Base-by-base conservation (phyloP, 495 filamentous ascomycete species). In the Pyrenula massariospora region DNA sequence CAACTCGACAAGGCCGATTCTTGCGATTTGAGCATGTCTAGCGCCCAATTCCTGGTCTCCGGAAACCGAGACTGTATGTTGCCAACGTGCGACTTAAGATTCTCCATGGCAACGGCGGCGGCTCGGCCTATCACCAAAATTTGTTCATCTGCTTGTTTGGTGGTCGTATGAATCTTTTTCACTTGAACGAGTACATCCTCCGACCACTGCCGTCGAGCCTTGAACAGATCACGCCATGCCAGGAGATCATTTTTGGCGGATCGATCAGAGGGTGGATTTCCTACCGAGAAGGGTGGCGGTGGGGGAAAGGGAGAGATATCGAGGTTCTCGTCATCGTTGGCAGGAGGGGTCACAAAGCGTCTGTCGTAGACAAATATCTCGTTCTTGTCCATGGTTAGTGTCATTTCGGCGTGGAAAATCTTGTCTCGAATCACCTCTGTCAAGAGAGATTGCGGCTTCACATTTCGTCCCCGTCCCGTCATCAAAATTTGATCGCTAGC, bases 291-390 rank as follows among this genome's bases (percentile, higher is more conserved):
- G 57, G 75, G 75, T 54, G 78, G 77, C 2, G 86, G 86, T 31
- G 77, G 49, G 19, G 83, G 73, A 21, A 79, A 66, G 56, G 78
- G 74, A 61, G 78, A 73, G 15, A 42, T 15, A 8, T 42, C 31
- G 15, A 42, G 31, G 8, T 42, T 15, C 55, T 79, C 71, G 48
- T 84, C 78, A 52, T 76, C 65, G 20, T 72, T 62, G 51, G 63
- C 65, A 3, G 68, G 61, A 52, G 75, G 70, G 58, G 65, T 71
- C 54, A 77, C 62, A 83, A 80, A 73, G 60, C 84, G 81, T 54
- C 84, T 80, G 68, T 93, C 87, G 66, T 92, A 96, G 31, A 95
- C 80, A 62, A 88, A 94, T 58, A 96, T 83, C 66, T 95, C 89
- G 57, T 79, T 86, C 87, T 95, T 59, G 31, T 8, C 31, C 5